A percentile compares a stretch with the other conserved stretches of the same genome.
Conservation (phyloP, 2,329 filamentous ascomycete genomes). For the Eurotiales sp. region DNA sequence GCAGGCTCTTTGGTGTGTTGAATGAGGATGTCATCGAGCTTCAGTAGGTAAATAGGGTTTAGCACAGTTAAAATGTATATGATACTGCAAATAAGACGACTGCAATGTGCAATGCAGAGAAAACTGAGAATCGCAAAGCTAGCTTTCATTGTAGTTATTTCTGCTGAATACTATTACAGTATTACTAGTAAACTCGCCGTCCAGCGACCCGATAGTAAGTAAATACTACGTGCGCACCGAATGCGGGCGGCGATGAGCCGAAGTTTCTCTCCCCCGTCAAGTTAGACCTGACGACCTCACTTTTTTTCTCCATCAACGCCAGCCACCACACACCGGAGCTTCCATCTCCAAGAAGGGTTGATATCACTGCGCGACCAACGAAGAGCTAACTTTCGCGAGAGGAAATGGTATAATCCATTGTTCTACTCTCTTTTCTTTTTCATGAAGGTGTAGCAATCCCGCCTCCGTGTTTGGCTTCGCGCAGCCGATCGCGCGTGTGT, state of each 20-base stretch:
- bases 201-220: too few species aligned
- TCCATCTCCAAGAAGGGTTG: conserved; percentile 21
- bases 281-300: conserved; percentile 2
- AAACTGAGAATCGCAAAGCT: too few species aligned
- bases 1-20: conserved; percentile 58
- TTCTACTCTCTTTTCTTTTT: neutral
- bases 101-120: too few species aligned
- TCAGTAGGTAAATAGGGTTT: conserved; percentile 30
- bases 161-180: too few species aligned
- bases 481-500: conserved; percentile 35
- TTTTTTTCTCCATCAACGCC: conserved; percentile 13
- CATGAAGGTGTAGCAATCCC: conserved; percentile 38
- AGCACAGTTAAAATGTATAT: neutral
- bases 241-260: conserved; percentile 16
- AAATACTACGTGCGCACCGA: conserved; percentile 1
- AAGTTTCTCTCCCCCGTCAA: conserved; percentile 22
- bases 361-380: neutral
- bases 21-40: conserved; percentile 60
- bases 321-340: conserved; percentile 22
- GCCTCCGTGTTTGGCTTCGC: conserved; percentile 33
- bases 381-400: neutral
- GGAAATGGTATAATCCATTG: neutral
- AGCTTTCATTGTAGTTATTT: too few species aligned
- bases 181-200: too few species aligned
- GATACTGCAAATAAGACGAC: neutral